These are phyloP conservation scores for Ustilago bromivora DNA, from an alignment of 1,284 basidiomycete species.

Conservation along the genomic window DNA sequence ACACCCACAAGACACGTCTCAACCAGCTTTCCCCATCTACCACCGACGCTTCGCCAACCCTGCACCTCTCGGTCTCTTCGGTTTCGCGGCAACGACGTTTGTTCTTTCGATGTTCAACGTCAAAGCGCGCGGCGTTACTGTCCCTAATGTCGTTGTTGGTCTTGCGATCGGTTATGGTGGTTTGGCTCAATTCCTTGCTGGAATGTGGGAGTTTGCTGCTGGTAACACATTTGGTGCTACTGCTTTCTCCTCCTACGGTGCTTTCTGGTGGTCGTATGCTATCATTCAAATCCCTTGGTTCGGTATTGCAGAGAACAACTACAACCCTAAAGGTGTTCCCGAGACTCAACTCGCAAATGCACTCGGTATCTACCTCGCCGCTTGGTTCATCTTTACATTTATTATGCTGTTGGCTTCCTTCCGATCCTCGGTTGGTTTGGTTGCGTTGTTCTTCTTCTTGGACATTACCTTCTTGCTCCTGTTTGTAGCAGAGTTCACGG, in stretches of 20 bases:
- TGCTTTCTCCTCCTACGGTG: conserved; percentile 72
- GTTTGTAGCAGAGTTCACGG: conserved; percentile 63
- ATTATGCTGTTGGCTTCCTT: conserved; percentile 58
- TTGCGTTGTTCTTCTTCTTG: conserved; percentile 80
- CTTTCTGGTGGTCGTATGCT: conserved; percentile 65
- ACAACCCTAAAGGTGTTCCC: conserved; percentile 40
- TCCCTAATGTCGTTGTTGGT: conserved; percentile 58
- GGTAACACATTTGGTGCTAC: conserved; percentile 76
- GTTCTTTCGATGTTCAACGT: conserved; percentile 71
- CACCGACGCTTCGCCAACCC: conserved; percentile 73
- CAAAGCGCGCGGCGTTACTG: conserved; percentile 60
- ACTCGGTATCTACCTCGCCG: conserved; percentile 56
- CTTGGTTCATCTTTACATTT: conserved; percentile 67
- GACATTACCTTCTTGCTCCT: conserved; percentile 73
- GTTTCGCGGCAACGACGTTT: conserved; percentile 73
- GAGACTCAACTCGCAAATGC: conserved; percentile 44
- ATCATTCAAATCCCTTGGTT: conserved; percentile 64
- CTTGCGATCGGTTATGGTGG: conserved; percentile 75
- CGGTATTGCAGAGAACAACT: conserved; percentile 39
- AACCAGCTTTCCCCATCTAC: conserved; percentile 69
- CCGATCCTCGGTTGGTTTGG: conserved; percentile 59
- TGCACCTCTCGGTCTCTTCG: conserved; percentile 72
- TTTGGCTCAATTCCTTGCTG: conserved; percentile 76
- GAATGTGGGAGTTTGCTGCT: conserved; percentile 78
- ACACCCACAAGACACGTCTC: conserved; percentile 71